Percentiles rank a stretch among this genome's conserved stretches.
These are phyloP conservation scores for Acaromyces ingoldii DNA, from an alignment of 1,284 basidiomycete genomes.

Conservation along the genomic window DNA sequence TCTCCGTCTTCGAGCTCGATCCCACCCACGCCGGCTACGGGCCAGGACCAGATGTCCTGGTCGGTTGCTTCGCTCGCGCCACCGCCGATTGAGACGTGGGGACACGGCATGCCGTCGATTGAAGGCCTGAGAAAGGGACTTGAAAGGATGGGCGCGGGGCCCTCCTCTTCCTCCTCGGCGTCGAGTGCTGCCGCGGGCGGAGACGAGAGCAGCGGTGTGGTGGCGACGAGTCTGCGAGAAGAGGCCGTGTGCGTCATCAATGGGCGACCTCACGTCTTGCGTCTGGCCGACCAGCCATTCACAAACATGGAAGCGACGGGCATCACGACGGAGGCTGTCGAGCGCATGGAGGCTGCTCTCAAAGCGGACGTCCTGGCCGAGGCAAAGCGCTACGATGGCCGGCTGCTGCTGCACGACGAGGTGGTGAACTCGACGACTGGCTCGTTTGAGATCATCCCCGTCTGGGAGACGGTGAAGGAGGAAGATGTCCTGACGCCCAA, in stretches of 20 bases:
- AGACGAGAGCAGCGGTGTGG: constrained; percentile 29
- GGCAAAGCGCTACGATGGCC: constrained; percentile 66
- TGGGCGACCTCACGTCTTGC: constrained; percentile 74
- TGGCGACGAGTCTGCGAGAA: constrained; percentile 48
- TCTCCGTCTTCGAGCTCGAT: constrained; percentile 14
- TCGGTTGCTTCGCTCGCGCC: no score
- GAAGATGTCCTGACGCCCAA: constrained; percentile 88
- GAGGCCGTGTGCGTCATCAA: constrained; percentile 55
- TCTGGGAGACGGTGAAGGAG: constrained; percentile 78
- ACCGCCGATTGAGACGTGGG: constrained; percentile 43
- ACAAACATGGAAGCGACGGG: constrained; percentile 65
- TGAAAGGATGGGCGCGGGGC: constrained; percentile 38
- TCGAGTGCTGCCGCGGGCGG: no score
- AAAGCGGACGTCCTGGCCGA: constrained; percentile 86
- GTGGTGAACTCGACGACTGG: constrained; percentile 80
- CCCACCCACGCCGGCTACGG: neutral
- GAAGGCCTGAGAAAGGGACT: constrained; percentile 46
- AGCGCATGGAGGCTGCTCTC: constrained; percentile 83
- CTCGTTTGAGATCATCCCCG: constrained; percentile 61
- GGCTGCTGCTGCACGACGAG: constrained; percentile 86
- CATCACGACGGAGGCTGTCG: constrained; percentile 84
- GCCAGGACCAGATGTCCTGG: no score
- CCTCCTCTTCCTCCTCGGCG: no score
- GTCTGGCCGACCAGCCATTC: constrained; percentile 65
- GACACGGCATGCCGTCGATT: constrained; percentile 48